Evolutionary conservation across 1,284 basidiomycete genomes (phyloP).

Genomic region (Coniferiporia sulphurascens): DNA sequence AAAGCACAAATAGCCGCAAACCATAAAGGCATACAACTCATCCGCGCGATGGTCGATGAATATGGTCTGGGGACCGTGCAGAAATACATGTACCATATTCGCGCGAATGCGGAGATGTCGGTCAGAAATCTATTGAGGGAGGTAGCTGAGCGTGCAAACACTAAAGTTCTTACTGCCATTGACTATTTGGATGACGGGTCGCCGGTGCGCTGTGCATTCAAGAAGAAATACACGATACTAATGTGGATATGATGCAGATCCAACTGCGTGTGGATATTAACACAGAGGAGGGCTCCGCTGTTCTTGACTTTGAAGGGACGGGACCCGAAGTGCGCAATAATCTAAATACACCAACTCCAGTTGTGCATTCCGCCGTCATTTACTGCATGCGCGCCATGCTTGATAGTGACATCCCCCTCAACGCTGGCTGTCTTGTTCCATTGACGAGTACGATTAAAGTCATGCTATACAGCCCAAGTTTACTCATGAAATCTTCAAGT

Average conservation of each 20-base stretch:
- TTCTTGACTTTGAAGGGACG: constrained; percentile 89
- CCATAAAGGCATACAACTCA: constrained; percentile 85
- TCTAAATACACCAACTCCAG: constrained; percentile 84
- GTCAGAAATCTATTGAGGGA: constrained; percentile 80
- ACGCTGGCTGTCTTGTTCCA: constrained; percentile 87
- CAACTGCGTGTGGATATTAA: constrained; percentile 79
- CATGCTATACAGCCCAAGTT: background rate
- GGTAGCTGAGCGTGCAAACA: constrained; percentile 66
- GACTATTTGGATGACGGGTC: constrained; percentile 90
- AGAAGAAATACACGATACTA: background rate
- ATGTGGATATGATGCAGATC: constrained; percentile 45
- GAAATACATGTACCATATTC: constrained; percentile 89
- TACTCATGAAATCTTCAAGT: constrained; percentile 39
- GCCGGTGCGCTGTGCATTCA: constrained; percentile 44
- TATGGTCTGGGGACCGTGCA: constrained; percentile 87
- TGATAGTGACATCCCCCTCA: constrained; percentile 88
- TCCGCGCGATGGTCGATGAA: constrained; percentile 80
- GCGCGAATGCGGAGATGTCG: constrained; percentile 84
- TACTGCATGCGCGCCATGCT: constrained; percentile 95
- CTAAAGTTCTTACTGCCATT: constrained; percentile 61
- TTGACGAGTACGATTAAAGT: constrained; percentile 51
- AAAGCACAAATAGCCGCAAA: constrained; percentile 98
- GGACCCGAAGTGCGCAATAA: constrained; percentile 88
- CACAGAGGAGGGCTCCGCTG: constrained; percentile 69
- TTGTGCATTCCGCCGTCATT: constrained; percentile 90